These are phyloP conservation scores for Lachnellula suecica DNA, from an alignment of 2,329 filamentous ascomycete species.

Conservation along the genomic window DNA sequence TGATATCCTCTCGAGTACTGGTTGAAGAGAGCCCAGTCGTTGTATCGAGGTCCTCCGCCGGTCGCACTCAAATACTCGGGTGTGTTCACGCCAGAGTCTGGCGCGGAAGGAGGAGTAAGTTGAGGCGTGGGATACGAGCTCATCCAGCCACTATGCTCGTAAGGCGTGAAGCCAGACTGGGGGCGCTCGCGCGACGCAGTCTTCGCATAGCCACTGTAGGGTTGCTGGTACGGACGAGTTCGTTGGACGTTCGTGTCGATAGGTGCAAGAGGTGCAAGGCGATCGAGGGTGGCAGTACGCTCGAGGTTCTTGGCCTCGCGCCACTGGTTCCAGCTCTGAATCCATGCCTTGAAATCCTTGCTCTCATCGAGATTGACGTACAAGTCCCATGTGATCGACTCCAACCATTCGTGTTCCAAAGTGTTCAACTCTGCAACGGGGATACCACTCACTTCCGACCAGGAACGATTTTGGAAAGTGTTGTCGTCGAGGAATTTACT, in stretches of 20 bases:
- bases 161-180: conserved; percentile 29
- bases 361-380: conserved; percentile 65
- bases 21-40: conserved; percentile 50
- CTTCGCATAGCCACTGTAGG: conserved; percentile 50
- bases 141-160: conserved; percentile 31
- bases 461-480: conserved; percentile 76
- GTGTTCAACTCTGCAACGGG: conserved; percentile 65
- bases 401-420: conserved; percentile 68
- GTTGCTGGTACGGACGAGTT: conserved; percentile 29
- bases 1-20: conserved; percentile 41
- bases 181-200: conserved; percentile 33
- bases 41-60: conserved; percentile 48
- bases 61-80: conserved; percentile 50
- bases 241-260: conserved; percentile 65
- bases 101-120: conserved; percentile 52
- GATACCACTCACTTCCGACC: conserved; percentile 75
- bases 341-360: conserved; percentile 64
- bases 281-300: conserved; percentile 34
- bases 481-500: conserved; percentile 80
- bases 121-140: conserved; percentile 35
- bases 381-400: conserved; percentile 65
- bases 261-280: conserved; percentile 39
- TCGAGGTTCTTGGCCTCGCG: conserved; percentile 43
- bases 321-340: conserved; percentile 65
- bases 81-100: conserved; percentile 52